Evolutionary conservation across 140 eudicot species (phyloP), one percentile per base, ranked within the genome.

Genomic region (Oenanthe javanica): DNA sequence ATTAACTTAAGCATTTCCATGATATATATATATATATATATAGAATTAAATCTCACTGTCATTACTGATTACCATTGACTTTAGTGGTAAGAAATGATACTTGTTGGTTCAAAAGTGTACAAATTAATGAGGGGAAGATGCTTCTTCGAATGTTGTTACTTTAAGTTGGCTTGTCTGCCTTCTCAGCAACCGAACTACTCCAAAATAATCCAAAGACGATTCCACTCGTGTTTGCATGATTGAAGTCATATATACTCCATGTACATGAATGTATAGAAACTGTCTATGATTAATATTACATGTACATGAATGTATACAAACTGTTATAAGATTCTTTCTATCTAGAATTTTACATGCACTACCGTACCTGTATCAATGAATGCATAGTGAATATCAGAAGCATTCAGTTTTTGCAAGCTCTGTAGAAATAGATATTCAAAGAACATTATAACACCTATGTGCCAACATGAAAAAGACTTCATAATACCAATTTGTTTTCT

Each of bases 191-290:
- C 21, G 76, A 71, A 40, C 76, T 71, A 6, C 27, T 57, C 40
- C 61, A 76, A 14, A 48, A 47, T 74, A 81, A 36, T 64, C 49
- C 43, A 81, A 81, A 64, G n/a, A 23, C 36, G 23, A 47, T 14
- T 75, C 80, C 38, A 67, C 84, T 81, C 80, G 40, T 59, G 77
- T 76, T 61, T 76, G 75, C 77, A 81, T 75, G 69, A 81, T 81
- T 67, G 40, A 75, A 80, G 25, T 75, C 36, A 7, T 23, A 48
- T 51, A 23, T 76, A 61, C n/a, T 59, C 9, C n/a, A n/a, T n/a
- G n/a, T n/a, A n/a, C n/a, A n/a, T n/a, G n/a, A n/a, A n/a, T n/a
- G n/a, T n/a, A 1, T 61, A n/a, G 67, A 21, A 59, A 59, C 67
- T 59, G 43, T 66, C 43, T 59, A 21, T 59, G 67, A 59, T 21